phyloP scores from a whole-genome alignment of 768 basidiomycete genomes.

The Naganishia kalamii region DNA sequence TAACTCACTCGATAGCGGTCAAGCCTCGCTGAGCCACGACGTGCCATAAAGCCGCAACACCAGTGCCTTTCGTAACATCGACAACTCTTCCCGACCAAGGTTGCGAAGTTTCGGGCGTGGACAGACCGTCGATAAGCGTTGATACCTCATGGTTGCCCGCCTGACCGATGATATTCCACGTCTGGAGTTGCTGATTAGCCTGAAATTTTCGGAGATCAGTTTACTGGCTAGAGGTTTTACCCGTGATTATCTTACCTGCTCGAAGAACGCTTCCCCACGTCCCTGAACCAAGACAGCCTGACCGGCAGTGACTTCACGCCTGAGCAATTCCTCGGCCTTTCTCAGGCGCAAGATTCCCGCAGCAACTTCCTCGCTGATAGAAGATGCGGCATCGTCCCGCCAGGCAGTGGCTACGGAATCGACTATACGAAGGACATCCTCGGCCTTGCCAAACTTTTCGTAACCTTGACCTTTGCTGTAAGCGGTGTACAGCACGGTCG shows the following conservation, averaged over 20 bases:
- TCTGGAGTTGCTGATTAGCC: constrained; percentile 9
- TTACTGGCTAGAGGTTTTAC: too few species aligned
- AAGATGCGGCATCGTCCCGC: neutral
- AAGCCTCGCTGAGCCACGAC: constrained; percentile 9
- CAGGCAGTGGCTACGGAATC: neutral
- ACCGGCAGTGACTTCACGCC: constrained; percentile 1
- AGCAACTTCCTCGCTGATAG: neutral
- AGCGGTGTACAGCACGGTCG: constrained; percentile 1
- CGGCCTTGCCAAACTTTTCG: neutral
- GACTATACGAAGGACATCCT: neutral
- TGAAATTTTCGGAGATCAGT: too few species aligned
- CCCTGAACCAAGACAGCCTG: neutral
- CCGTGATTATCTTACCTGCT: constrained; percentile 9
- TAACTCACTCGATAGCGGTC: constrained; percentile 6
- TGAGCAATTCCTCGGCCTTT: neutral
- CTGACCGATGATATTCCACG: neutral
- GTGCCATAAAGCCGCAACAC: constrained; percentile 15
- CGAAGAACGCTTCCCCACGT: neutral
- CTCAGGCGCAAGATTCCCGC: neutral
- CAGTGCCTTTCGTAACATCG: neutral
- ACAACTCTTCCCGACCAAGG: constrained; percentile 12
- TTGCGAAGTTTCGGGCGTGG: neutral
- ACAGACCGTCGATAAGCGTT: neutral
- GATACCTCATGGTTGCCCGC: neutral
- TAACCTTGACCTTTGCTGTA: constrained; percentile 4